phyloP scores from a whole-genome alignment of 768 basidiomycete genomes.

The Collybia nuda region DNA sequence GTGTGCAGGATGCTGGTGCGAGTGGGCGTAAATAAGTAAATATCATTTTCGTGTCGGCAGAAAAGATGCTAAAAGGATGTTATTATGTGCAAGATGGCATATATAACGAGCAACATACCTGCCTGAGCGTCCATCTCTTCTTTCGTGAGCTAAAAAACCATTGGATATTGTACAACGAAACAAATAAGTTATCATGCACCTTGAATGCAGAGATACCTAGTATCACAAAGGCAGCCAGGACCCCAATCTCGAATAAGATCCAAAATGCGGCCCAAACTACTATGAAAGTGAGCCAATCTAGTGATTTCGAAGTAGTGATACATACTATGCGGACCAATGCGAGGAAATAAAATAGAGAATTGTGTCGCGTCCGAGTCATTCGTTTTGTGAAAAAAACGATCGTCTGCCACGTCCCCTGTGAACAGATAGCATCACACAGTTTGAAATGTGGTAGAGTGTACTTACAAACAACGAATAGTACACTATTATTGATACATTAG shows the following conservation, averaged over 20 bases:
- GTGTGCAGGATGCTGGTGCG: not conserved
- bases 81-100: conserved; percentile 2
- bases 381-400: conserved; percentile 91
- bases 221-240: conserved; percentile 76
- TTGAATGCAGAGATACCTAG: conserved; percentile 86
- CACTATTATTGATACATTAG: conserved; percentile 34
- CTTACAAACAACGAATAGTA: conserved; percentile 87
- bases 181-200: conserved; percentile 32
- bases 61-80: conserved; percentile 46
- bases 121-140: conserved; percentile 73
- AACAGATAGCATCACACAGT: not conserved
- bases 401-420: conserved; percentile 90
- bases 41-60: conserved; percentile 50
- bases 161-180: conserved; percentile 2
- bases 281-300: not conserved
- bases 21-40: not conserved
- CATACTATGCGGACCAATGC: conserved; percentile 71
- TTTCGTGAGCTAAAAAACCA: conserved; percentile 40
- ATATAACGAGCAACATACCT: conserved; percentile 40
- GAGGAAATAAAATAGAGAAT: conserved; percentile 73
- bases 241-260: conserved; percentile 76
- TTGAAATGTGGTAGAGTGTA: conserved; percentile 3
- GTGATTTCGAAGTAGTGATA: not conserved
- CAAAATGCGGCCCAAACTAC: conserved; percentile 85
- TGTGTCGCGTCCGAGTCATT: conserved; percentile 95